phyloP scores from a whole-genome alignment of 1,139 yeast genomes.

The Sugiyamaella grinbergsii region DNA sequence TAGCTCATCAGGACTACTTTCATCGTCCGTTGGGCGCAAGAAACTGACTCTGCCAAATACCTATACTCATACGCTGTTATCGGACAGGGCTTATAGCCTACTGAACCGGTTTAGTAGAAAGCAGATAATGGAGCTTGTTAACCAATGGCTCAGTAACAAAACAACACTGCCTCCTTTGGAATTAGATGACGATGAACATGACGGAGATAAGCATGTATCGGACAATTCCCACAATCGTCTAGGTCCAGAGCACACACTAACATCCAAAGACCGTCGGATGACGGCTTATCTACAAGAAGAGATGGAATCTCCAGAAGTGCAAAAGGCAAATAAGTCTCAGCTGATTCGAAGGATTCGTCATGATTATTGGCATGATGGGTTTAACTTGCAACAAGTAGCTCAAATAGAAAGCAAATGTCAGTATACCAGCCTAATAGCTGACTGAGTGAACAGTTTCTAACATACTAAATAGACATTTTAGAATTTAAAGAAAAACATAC shows the following conservation, averaged over 20 bases:
- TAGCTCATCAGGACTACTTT: neutral
- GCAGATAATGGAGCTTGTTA: slow-evolving; percentile 25
- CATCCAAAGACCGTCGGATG: slow-evolving; percentile 13
- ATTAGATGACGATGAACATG: slow-evolving; percentile 17
- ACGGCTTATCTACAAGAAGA: slow-evolving; percentile 24
- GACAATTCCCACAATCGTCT: slow-evolving; percentile 2
- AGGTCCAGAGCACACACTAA: slow-evolving; percentile 4
- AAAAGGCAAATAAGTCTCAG: slow-evolving; percentile 46
- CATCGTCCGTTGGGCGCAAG: neutral
- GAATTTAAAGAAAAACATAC: slow-evolving; percentile 54
- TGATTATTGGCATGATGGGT: slow-evolving; percentile 64
- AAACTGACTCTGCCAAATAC: slow-evolving; percentile 25
- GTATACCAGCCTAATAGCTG: neutral
- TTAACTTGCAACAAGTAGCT: slow-evolving; percentile 68
- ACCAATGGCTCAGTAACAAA: slow-evolving; percentile 28
- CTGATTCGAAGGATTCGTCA: slow-evolving; percentile 54
- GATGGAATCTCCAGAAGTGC: slow-evolving; percentile 18
- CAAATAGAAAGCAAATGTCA: slow-evolving; percentile 64
- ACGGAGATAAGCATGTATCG: slow-evolving; percentile 4
- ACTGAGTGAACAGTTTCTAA: neutral
- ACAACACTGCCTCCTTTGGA: slow-evolving; percentile 25
- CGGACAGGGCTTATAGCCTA: slow-evolving; percentile 19
- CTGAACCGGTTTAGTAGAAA: slow-evolving; percentile 21
- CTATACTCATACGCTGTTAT: slow-evolving; percentile 24
- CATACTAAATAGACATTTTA: slow-evolving; percentile 46